phyloP scores from a whole-genome alignment of 106 monocot species.

The Allium fistulosum region DNA sequence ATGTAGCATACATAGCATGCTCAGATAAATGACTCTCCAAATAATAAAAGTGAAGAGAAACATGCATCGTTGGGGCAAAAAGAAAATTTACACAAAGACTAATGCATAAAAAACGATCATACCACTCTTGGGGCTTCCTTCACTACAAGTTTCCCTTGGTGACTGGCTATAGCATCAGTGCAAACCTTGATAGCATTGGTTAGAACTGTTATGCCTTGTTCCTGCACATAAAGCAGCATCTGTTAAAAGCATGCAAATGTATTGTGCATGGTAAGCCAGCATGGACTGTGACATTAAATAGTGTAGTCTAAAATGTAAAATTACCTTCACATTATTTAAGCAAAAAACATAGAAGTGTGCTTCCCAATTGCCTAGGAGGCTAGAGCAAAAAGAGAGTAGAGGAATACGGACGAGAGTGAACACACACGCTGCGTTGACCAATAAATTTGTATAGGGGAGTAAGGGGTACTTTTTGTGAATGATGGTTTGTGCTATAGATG shows the following conservation, averaged over 20 bases:
- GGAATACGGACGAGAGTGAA: background rate
- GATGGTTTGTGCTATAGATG: too few relatives aligned
- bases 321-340: background rate
- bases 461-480: too few relatives aligned
- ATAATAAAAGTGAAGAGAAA: background rate
- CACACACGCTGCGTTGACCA: too few relatives aligned
- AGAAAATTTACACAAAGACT: too few relatives aligned
- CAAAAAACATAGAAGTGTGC: too few relatives aligned
- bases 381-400: too few relatives aligned
- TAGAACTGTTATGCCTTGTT: constrained; percentile 67
- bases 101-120: background rate
- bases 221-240: constrained; percentile 70
- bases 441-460: too few relatives aligned
- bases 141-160: constrained; percentile 75
- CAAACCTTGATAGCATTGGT: constrained; percentile 71
- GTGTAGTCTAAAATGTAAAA: constrained; percentile 48
- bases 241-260: constrained; percentile 69
- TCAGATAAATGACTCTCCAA: background rate
- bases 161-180: constrained; percentile 46
- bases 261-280: constrained; percentile 63
- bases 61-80: too few relatives aligned
- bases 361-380: too few relatives aligned
- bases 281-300: constrained; percentile 43
- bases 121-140: constrained; percentile 93
- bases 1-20: background rate